These are phyloP conservation scores for Takashimella koratensis DNA, from an alignment of 1,284 basidiomycete species.

Conservation along the genomic window DNA sequence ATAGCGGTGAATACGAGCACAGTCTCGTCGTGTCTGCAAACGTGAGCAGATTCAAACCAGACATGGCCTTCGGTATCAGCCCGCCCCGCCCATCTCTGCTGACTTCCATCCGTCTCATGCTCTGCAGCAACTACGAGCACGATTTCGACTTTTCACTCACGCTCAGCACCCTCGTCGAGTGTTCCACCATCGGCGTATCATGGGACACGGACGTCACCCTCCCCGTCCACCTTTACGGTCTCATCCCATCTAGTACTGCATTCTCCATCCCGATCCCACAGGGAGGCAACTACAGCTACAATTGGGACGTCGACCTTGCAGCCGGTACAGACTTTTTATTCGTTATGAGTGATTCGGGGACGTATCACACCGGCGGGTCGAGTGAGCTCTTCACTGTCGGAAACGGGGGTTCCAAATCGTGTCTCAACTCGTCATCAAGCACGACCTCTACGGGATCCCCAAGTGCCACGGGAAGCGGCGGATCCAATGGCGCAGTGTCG, in stretches of 20 bases:
- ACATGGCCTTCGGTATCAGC: no score
- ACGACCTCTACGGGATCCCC: no score
- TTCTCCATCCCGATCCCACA: constrained; percentile 32
- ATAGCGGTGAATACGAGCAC: no score
- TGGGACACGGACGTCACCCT: constrained; percentile 34
- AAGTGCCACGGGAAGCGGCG: no score
- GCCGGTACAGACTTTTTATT: constrained; percentile 33
- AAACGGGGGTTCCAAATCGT: constrained; percentile 18
- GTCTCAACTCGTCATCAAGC: constrained; percentile 30
- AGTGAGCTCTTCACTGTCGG: constrained; percentile 25
- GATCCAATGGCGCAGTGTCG: no score
- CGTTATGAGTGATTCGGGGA: constrained; percentile 36
- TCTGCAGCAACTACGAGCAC: no score
- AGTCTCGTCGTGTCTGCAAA: no score
- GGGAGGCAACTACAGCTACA: no score
- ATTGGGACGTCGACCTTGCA: constrained; percentile 37
- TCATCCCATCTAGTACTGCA: constrained; percentile 37
- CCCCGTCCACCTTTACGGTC: constrained; percentile 34
- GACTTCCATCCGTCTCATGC: no score
- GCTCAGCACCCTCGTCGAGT: constrained; percentile 29
- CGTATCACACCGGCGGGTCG: constrained; percentile 37
- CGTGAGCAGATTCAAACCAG: no score
- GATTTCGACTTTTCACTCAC: constrained; percentile 36
- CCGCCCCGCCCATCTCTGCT: no score
- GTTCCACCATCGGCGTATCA: constrained; percentile 24